These are phyloP conservation scores for Neolentinus lepideus DNA, from an alignment of 1,284 basidiomycete species.

Conservation along the genomic window DNA sequence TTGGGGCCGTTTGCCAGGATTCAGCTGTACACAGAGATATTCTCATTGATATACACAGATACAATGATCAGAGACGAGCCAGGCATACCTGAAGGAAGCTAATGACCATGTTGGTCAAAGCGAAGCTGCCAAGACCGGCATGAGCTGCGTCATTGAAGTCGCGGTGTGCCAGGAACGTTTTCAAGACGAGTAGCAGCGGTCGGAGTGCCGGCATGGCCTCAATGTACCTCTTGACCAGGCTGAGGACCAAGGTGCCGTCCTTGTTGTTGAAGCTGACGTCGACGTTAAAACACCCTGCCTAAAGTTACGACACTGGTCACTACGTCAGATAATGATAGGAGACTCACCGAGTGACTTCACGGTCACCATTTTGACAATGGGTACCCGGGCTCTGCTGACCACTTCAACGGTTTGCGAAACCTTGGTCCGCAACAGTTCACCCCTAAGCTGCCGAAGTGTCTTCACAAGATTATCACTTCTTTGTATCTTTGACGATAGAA, in stretches of 20 bases:
- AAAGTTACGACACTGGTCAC: background rate
- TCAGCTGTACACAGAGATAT: slow-evolving; percentile 21
- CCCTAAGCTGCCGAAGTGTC: slow-evolving; percentile 20
- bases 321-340: background rate
- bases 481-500: slow-evolving; percentile 13
- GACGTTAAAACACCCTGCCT: slow-evolving; percentile 49
- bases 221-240: slow-evolving; percentile 53
- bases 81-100: slow-evolving; percentile 64
- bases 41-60: background rate
- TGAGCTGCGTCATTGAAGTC: slow-evolving; percentile 68
- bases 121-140: slow-evolving; percentile 72
- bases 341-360: slow-evolving; percentile 27
- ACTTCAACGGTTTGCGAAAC: slow-evolving; percentile 34
- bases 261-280: slow-evolving; percentile 66
- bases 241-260: slow-evolving; percentile 56
- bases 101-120: slow-evolving; percentile 64
- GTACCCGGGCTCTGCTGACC: slow-evolving; percentile 47
- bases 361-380: slow-evolving; percentile 52
- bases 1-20: slow-evolving; percentile 28
- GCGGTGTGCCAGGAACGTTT: slow-evolving; percentile 59
- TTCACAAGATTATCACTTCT: slow-evolving; percentile 15
- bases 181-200: slow-evolving; percentile 63
- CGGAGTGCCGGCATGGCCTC: slow-evolving; percentile 54
- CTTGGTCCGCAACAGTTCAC: slow-evolving; percentile 19
- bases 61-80: background rate